Evolutionary conservation across 192 early-diverging fungal species (phyloP).

Genomic region (Funneliformis geosporum): DNA sequence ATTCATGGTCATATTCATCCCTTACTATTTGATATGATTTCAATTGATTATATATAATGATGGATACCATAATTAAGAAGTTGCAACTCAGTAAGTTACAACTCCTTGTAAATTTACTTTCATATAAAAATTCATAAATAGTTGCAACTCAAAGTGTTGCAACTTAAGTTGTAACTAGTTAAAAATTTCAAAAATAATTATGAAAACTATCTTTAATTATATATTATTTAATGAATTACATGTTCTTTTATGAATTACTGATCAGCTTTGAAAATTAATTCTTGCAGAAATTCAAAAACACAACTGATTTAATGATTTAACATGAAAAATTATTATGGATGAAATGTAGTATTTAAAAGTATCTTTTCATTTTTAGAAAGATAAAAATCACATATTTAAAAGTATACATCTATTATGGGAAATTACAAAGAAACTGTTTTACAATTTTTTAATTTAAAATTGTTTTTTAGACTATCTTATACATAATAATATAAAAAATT

Average conservation of each 20-base stretch:
- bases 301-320: not conserved
- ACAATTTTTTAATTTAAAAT: not conserved
- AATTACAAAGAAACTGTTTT: constrained; percentile 7
- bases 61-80: too few relatives aligned
- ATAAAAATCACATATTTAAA: not conserved
- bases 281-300: not conserved
- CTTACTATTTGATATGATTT: not conserved
- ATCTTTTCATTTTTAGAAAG: not conserved
- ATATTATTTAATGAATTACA: not conserved
- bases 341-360: not conserved
- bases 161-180: too few relatives aligned
- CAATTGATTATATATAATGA: not conserved
- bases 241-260: not conserved
- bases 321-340: not conserved
- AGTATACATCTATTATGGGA: not conserved
- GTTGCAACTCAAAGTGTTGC: too few relatives aligned
- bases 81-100: too few relatives aligned
- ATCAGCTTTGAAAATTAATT: not conserved
- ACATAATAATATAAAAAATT: not conserved
- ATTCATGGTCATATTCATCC: not conserved
- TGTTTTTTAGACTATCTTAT: not conserved
- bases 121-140: too few relatives aligned
- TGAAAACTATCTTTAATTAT: too few relatives aligned
- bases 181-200: too few relatives aligned
- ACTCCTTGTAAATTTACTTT: too few relatives aligned